Evolutionary conservation across 1,284 basidiomycete genomes (phyloP).

Genomic region (Cronartium quercuum): DNA sequence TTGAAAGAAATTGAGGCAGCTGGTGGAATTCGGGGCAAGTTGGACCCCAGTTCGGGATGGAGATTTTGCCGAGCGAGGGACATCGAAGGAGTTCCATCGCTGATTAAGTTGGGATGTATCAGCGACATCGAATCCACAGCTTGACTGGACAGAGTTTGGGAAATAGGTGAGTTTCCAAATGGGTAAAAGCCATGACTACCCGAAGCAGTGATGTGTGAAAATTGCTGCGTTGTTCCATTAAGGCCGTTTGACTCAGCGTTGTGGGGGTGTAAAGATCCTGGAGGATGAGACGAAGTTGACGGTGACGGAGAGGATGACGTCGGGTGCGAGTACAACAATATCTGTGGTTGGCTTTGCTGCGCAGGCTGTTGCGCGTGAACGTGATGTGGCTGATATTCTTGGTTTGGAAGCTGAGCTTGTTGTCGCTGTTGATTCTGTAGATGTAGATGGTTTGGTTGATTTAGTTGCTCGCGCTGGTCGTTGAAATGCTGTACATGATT

Average conservation of each 20-base stretch:
- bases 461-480: neutral
- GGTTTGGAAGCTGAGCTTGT: neutral
- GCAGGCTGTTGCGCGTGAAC: neutral
- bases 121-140: neutral
- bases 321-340: neutral
- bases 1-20: neutral
- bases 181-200: neutral
- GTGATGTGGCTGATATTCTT: conserved; percentile 1
- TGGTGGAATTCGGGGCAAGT: neutral
- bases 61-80: neutral
- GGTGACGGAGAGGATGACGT: neutral
- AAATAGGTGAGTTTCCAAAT: neutral
- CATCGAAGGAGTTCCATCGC: neutral
- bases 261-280: neutral
- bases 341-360: neutral
- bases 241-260: neutral
- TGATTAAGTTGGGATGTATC: neutral
- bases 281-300: neutral
- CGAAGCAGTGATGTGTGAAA: neutral
- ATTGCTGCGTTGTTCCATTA: neutral
- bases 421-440: conserved; percentile 12
- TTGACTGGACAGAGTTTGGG: neutral
- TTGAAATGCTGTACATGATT: neutral
- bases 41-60: neutral
- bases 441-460: neutral